Conservation (phyloP, 805 yeast species). For the Cephaloascus fragrans region DNA sequence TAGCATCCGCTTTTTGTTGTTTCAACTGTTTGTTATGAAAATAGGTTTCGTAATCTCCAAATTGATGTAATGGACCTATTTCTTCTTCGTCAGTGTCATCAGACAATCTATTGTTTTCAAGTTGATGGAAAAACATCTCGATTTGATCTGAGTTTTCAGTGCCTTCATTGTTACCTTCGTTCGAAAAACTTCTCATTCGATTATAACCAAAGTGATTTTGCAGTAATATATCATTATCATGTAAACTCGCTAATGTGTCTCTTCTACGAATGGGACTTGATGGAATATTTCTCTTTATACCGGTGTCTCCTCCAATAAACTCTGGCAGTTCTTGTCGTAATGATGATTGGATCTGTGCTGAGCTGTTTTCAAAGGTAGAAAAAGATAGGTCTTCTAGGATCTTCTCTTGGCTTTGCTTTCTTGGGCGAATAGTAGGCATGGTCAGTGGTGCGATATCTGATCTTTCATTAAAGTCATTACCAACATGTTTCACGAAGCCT, state of each 20-base stretch:
- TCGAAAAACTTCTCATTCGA: background rate
- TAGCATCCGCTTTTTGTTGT: constrained; percentile 50
- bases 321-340: too few relatives aligned
- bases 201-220: too few relatives aligned
- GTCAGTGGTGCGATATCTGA: constrained; percentile 5
- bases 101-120: background rate
- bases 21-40: constrained; percentile 50
- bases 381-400: background rate
- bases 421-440: background rate
- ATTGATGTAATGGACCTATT: constrained; percentile 32
- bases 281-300: background rate
- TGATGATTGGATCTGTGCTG: background rate
- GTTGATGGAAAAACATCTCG: background rate
- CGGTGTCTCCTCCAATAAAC: background rate
- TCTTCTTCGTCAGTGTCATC: constrained; percentile 8
- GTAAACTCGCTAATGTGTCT: background rate
- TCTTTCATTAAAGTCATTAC: constrained; percentile 1
- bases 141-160: background rate
- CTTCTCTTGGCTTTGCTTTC: background rate
- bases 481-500: constrained; percentile 3
- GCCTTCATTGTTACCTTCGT: background rate
- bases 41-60: constrained; percentile 63
- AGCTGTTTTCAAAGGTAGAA: background rate
- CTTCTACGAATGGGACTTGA: background rate
- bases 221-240: background rate